Conservation (phyloP, 2,329 filamentous ascomycete genomes). For the Acephala macrosclerotiorum region DNA sequence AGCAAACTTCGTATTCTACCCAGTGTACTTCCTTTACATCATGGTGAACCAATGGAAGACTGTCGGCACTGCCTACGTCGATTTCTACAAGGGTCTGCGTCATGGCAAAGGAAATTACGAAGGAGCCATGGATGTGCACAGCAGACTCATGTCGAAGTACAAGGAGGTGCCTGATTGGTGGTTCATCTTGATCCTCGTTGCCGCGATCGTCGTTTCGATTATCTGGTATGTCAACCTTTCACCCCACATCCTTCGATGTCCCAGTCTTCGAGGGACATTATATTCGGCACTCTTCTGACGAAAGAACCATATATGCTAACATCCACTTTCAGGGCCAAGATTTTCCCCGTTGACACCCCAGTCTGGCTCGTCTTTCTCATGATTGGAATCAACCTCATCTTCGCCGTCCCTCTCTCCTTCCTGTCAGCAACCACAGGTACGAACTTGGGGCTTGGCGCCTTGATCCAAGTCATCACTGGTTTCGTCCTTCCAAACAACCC, state of each 20-base stretch:
- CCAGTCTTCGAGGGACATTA: neutral
- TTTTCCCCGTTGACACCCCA: slow-evolving; percentile 22
- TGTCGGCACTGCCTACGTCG: slow-evolving; percentile 47
- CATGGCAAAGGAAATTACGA: slow-evolving; percentile 51
- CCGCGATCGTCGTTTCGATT: slow-evolving; percentile 46
- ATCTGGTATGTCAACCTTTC: slow-evolving; percentile 37
- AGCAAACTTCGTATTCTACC: slow-evolving; percentile 54
- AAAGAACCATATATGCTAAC: too few relatives aligned
- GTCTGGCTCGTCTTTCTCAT: slow-evolving; percentile 36
- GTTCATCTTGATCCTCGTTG: slow-evolving; percentile 51
- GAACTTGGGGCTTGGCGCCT: slow-evolving; percentile 50
- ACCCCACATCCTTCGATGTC: slow-evolving; percentile 15
- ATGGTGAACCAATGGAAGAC: slow-evolving; percentile 52
- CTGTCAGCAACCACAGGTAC: slow-evolving; percentile 54
- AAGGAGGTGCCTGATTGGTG: slow-evolving; percentile 58
- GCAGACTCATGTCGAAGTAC: slow-evolving; percentile 52
- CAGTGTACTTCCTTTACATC: slow-evolving; percentile 53
- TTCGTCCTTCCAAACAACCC: slow-evolving; percentile 45
- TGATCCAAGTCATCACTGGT: slow-evolving; percentile 53
- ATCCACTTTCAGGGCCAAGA: neutral
- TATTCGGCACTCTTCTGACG: too few relatives aligned
- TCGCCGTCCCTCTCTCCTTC: slow-evolving; percentile 50
- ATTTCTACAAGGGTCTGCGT: slow-evolving; percentile 45
- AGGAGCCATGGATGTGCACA: slow-evolving; percentile 52
- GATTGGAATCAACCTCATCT: slow-evolving; percentile 47